Percentiles rank a stretch among this genome's conserved stretches.
Evolutionary conservation across 2,329 filamentous ascomycete genomes (phyloP).

Genomic region (Cercospora berteroae): DNA sequence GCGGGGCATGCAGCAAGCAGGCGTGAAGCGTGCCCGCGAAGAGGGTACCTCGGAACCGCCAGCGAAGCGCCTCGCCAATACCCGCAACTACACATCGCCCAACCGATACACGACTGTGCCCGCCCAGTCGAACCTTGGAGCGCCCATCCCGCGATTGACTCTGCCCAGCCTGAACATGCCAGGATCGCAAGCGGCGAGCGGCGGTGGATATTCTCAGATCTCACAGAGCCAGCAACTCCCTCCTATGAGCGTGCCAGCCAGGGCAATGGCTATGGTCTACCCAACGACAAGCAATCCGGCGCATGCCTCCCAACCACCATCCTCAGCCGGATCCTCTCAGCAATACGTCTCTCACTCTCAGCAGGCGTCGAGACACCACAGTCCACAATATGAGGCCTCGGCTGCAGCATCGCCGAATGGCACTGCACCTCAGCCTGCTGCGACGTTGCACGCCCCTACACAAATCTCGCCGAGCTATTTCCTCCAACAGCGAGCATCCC

Average conservation of each 20-base stretch:
- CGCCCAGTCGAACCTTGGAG: slow-evolving; percentile 33
- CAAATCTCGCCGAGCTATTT: slow-evolving; percentile 85
- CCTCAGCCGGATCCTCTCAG: slow-evolving; percentile 26
- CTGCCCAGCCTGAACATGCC: slow-evolving; percentile 70
- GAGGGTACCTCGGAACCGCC: slow-evolving; percentile 55
- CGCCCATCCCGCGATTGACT: slow-evolving; percentile 56
- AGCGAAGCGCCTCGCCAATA: slow-evolving; percentile 49
- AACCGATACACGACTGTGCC: slow-evolving; percentile 35
- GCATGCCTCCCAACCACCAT: slow-evolving; percentile 39
- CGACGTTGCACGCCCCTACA: slow-evolving; percentile 51
- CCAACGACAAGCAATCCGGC: slow-evolving; percentile 56
- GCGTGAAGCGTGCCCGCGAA: slow-evolving; percentile 60
- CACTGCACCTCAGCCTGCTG: slow-evolving; percentile 56
- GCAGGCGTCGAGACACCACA: slow-evolving; percentile 50
- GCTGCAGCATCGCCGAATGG: slow-evolving; percentile 66
- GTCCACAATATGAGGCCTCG: slow-evolving; percentile 53
- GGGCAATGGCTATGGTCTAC: slow-evolving; percentile 73
- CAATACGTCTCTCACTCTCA: slow-evolving; percentile 29
- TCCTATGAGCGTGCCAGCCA: slow-evolving; percentile 58
- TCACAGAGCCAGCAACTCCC: slow-evolving; percentile 53
- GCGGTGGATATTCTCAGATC: slow-evolving; percentile 26
- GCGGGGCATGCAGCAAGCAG: slow-evolving; percentile 35
- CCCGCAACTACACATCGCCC: slow-evolving; percentile 32
- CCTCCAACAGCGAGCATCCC: slow-evolving; percentile 82
- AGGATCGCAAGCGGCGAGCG: slow-evolving; percentile 39